Evolutionary conservation across 2,329 filamentous ascomycete species (phyloP), one percentile per base, ranked within the genome.

Genomic region (Sporothrix dimorphospora): DNA sequence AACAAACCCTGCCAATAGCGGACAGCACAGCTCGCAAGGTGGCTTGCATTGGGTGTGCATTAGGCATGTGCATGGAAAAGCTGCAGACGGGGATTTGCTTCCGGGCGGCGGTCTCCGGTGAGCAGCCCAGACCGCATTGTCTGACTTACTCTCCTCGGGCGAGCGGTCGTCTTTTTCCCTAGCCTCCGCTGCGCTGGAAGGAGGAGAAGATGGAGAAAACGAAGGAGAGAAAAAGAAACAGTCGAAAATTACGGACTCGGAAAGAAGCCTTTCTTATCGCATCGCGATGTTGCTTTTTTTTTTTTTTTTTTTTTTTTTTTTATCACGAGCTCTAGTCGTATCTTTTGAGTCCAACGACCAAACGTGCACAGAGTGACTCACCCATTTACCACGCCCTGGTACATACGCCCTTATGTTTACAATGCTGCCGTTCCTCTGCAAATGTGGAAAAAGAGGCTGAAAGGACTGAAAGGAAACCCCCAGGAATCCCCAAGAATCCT

Each of bases 21-120:
- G 42, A 45, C 61, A 66, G 21, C 40, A 21, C 40, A 66, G 40
- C 21, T 21, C 21, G 24, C 12, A 66, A 65, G 19, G 61, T n/a
- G 21, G 61, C 40, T 47, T 47, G 24, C 61, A 49, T 61, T 16
- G 51, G 11, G 30, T n/a, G n/a, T n/a, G n/a, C n/a, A n/a, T 19
- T n/a, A 34, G 34, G 57, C 57, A n/a, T n/a, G 21, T 45, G 27
- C 45, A 21, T 47, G 24, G 7, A 27, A 27, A 7, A n/a, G 49
- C n/a, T 42, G 66, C 47, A 69, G n/a, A 55, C 51, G 38, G 38
- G 51, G 40, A 45, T 59, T 7, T 14, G 51, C 68, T 70, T 70
- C 51, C 68, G 40, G 24, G n/a, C 14, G 38, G 67, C 47, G 12
- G 49, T 69, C 49, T 16, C 66, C 66, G 47, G 66, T 38, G 63